Conservation (phyloP, 2,329 filamentous ascomycete genomes). For the Zelopaecilomyces penicillatus region DNA sequence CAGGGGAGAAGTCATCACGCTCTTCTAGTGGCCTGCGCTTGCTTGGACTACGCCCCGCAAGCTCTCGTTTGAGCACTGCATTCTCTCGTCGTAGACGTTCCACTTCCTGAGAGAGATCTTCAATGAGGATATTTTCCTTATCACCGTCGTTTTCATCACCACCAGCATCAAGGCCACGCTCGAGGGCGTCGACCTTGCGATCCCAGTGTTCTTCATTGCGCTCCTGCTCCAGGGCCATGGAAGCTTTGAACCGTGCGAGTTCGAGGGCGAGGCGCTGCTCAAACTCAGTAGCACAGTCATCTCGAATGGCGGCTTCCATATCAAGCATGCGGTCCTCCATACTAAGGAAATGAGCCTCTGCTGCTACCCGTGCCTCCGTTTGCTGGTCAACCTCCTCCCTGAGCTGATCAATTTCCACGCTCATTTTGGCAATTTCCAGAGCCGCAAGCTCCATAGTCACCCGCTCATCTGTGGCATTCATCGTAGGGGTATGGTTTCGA, state of each 20-base stretch:
- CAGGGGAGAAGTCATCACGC: constrained; percentile 36
- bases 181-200: constrained; percentile 65
- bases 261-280: constrained; percentile 69
- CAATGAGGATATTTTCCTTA: constrained; percentile 54
- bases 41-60: constrained; percentile 53
- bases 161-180: constrained; percentile 39
- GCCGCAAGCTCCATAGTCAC: constrained; percentile 77
- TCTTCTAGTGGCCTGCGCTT: constrained; percentile 50
- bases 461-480: constrained; percentile 38
- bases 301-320: constrained; percentile 75
- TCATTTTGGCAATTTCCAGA: constrained; percentile 70
- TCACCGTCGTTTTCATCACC: constrained; percentile 43
- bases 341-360: constrained; percentile 64
- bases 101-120: constrained; percentile 63
- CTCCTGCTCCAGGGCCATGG: constrained; percentile 70
- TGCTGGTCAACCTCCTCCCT: constrained; percentile 63
- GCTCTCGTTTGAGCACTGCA: constrained; percentile 55
- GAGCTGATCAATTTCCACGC: constrained; percentile 63
- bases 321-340: constrained; percentile 58
- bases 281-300: constrained; percentile 83
- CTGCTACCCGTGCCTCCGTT: constrained; percentile 57
- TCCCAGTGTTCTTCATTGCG: constrained; percentile 79
- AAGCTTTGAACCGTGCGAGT: constrained; percentile 71
- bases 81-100: constrained; percentile 59
- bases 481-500: constrained; percentile 32